Percentiles rank a stretch among this genome's conserved stretches.
phyloP scores from a whole-genome alignment of 2,329 filamentous ascomycete genomes.

The Fusarium globosum region DNA sequence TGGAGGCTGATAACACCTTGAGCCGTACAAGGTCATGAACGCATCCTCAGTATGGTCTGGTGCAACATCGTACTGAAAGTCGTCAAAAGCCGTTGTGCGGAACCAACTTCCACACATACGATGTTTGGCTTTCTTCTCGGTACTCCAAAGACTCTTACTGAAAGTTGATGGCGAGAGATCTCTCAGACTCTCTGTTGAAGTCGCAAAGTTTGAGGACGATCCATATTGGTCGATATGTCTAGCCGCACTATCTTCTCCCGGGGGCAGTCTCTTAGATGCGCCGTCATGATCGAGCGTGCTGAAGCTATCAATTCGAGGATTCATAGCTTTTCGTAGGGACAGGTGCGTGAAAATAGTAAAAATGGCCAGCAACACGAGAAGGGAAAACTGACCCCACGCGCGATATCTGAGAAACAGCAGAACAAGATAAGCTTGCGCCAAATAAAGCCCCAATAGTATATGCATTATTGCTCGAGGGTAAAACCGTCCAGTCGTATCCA shows the following conservation, averaged over 20 bases:
- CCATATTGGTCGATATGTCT: rapidly evolving
- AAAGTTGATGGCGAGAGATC: neutral
- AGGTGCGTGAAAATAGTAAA: neutral
- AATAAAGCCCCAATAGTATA: neutral
- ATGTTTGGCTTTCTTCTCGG: rapidly evolving
- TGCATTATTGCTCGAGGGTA: neutral
- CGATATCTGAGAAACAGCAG: rapidly evolving
- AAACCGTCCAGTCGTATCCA: neutral
- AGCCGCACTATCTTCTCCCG: rapidly evolving
- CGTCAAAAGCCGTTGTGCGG: rapidly evolving
- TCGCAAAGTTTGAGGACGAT: neutral
- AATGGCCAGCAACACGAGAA: rapidly evolving
- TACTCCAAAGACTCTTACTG: rapidly evolving
- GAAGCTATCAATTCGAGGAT: neutral
- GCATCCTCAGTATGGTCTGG: neutral
- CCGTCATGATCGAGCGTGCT: rapidly evolving
- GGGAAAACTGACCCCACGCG: neutral
- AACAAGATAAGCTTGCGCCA: neutral
- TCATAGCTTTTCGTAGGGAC: neutral
- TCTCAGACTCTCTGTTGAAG: rapidly evolving
- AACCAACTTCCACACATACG: neutral
- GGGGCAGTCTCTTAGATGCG: rapidly evolving
- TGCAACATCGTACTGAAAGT: rapidly evolving
- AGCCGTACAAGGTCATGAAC: neutral
- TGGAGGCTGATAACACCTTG: neutral